phyloP scores from a whole-genome alignment of 352 stramenopile species.

The Phytophthora capsici region DNA sequence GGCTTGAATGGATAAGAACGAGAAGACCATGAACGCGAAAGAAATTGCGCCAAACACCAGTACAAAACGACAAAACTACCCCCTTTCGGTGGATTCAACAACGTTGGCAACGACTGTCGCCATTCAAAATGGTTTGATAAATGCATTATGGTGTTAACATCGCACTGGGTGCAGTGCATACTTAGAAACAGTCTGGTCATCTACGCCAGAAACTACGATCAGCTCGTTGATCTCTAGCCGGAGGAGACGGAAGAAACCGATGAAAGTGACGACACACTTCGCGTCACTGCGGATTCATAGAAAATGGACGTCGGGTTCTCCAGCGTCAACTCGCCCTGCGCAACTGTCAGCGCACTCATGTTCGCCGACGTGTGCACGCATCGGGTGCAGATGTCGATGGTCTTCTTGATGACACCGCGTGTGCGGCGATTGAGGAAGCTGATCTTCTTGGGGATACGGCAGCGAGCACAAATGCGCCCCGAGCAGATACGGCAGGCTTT shows the following conservation, averaged over 20 bases:
- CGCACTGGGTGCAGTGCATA: constrained; percentile 8
- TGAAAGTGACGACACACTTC: constrained; percentile 28
- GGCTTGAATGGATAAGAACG: neutral
- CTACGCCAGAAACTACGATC: too few relatives aligned
- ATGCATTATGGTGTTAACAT: constrained; percentile 18
- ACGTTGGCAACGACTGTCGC: too few relatives aligned
- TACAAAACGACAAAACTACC: neutral
- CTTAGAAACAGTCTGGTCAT: constrained; percentile 1
- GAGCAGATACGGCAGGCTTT: constrained; percentile 47
- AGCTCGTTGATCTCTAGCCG: neutral
- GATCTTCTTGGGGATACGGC: constrained; percentile 40
- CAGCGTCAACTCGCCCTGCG: constrained; percentile 34
- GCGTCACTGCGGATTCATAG: constrained; percentile 34
- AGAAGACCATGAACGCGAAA: constrained; percentile 9
- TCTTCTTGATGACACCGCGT: constrained; percentile 41
- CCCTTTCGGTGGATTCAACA: neutral
- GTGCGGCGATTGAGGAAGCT: constrained; percentile 45
- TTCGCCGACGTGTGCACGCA: constrained; percentile 40
- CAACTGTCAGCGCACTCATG: constrained; percentile 39
- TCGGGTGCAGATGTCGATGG: constrained; percentile 43
- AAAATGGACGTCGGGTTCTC: constrained; percentile 43
- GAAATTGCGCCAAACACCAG: constrained; percentile 13
- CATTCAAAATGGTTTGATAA: constrained; percentile 6
- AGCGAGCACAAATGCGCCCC: constrained; percentile 38
- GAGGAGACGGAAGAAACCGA: constrained; percentile 26